Conservation (phyloP, 2,329 filamentous ascomycete species). For the Fusarium clavum region DNA sequence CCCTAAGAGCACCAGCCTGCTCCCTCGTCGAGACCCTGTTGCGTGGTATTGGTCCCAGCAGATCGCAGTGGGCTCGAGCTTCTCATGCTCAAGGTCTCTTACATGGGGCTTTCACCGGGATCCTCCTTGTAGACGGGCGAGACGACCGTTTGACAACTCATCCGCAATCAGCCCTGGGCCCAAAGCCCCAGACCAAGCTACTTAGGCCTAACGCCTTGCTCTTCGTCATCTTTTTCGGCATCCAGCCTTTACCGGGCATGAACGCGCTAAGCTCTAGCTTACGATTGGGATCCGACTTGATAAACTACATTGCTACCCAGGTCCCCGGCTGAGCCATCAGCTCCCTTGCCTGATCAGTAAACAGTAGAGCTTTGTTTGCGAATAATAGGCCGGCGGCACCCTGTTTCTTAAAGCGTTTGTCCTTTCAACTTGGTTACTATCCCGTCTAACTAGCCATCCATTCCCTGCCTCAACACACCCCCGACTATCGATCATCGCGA, state of each 20-base stretch:
- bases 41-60: constrained; percentile 53
- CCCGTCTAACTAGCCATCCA: constrained; percentile 42
- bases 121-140: constrained; percentile 55
- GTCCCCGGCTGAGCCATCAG: constrained; percentile 47
- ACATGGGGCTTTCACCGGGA: constrained; percentile 53
- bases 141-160: constrained; percentile 54
- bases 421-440: constrained; percentile 44
- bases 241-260: constrained; percentile 46
- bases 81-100: constrained; percentile 54
- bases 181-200: constrained; percentile 47
- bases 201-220: constrained; percentile 46
- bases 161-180: constrained; percentile 48
- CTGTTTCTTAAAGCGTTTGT: constrained; percentile 42
- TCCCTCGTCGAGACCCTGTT: constrained; percentile 55
- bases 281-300: constrained; percentile 47
- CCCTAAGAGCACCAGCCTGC: constrained; percentile 26
- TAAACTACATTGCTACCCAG: constrained; percentile 48
- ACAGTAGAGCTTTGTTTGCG: constrained; percentile 42
- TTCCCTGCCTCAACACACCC: constrained; percentile 44
- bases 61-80: constrained; percentile 56
- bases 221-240: constrained; percentile 46
- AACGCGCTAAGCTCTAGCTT: constrained; percentile 47
- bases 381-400: constrained; percentile 47
- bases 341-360: constrained; percentile 47
- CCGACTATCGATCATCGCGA: constrained; percentile 44